Base-by-base conservation (phyloP, 257 asterid genomes). In the Thymus quinquecostatus region DNA sequence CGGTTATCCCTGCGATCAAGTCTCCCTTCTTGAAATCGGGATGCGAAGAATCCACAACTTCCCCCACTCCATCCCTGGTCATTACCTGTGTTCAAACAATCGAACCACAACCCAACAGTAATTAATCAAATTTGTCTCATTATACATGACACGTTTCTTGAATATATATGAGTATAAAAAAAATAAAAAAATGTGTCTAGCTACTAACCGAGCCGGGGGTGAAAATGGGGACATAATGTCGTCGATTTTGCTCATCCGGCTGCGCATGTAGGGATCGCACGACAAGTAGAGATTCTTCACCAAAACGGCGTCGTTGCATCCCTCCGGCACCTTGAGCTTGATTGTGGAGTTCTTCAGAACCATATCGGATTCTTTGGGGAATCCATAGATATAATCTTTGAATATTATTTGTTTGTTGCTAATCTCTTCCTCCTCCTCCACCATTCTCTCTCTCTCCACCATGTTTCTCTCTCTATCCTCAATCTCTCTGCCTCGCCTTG, bases 21-120 rank as follows among this genome's bases (percentile, higher is more conserved):
- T 88, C 96, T 30, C 79, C 96, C 38, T 83, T 81, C 48, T 78
- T 83, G 80, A 84, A 88, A 47, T 82, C 80, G 9, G 89, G 82
- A 73, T 80, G 47, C 43, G 75, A 56, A 28, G 96, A 88, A 69
- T 88, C 92, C 78, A 84, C 44, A 6, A 88, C 79, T 77, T 57
- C 73, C 9, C 73, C 47, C 7, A 88, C 90, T 57, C 96, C 96
- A 62, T 44, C 55, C 61, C 96, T 92, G 0, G 2, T 14, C 0
- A 88, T 80, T 1, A 83, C 77, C 92, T 82, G 60, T 32, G 9
- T 10, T 36, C 5, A 36, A 4, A 36, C 40, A 36, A 21, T 21
- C 21, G 21, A 36, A 34, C 38, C 38, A 34, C 38, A 34, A 34
- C 4, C 38, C 38, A 34, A 34, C 4, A 21, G 21, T 21, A 21